A percentile compares a stretch with the other conserved stretches of the same genome.
Evolutionary conservation across 371 early-diverging fungal species (phyloP).

Genomic region (Syncephalis plumigaleata): DNA sequence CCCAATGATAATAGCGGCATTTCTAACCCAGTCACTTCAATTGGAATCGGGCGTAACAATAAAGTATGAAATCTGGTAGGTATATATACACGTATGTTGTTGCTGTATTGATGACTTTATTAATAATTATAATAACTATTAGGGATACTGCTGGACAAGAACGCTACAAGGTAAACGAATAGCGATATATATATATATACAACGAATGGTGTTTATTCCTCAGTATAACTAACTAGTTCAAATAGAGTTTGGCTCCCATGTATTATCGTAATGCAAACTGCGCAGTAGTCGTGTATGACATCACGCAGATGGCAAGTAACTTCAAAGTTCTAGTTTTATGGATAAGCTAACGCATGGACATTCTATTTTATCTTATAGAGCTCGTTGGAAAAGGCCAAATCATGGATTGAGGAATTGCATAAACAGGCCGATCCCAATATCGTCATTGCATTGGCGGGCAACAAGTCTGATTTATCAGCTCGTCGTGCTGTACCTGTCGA

Average conservation of each 20-base stretch:
- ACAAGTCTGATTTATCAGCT: slow-evolving; percentile 77
- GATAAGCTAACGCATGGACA: background rate
- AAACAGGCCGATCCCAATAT: slow-evolving; percentile 89
- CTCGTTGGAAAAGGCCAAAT: slow-evolving; percentile 87
- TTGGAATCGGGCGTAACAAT: slow-evolving; percentile 54
- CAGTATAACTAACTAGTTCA: background rate
- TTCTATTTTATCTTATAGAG: slow-evolving; percentile 7
- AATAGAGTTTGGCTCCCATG: slow-evolving; percentile 94
- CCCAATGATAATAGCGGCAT: slow-evolving; percentile 45
- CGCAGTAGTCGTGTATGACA: slow-evolving; percentile 94
- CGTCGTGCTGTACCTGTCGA: slow-evolving; percentile 54
- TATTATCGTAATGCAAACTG: slow-evolving; percentile 96
- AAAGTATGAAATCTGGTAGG: slow-evolving; percentile 76
- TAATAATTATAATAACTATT: background rate
- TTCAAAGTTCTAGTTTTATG: background rate
- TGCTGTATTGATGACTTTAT: too few species aligned
- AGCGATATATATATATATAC: too few species aligned
- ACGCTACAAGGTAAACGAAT: slow-evolving; percentile 62
- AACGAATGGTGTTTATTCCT: too few species aligned
- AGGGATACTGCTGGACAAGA: slow-evolving; percentile 95
- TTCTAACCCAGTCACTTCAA: slow-evolving; percentile 53
- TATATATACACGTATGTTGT: background rate
- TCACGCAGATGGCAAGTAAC: slow-evolving; percentile 66
- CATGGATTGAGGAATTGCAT: slow-evolving; percentile 97
- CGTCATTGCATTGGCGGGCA: slow-evolving; percentile 93